Percentiles rank a stretch among this genome's conserved stretches.
Evolutionary conservation across 139 green algal species (phyloP).

Genomic region (Mesostigma viride): DNA sequence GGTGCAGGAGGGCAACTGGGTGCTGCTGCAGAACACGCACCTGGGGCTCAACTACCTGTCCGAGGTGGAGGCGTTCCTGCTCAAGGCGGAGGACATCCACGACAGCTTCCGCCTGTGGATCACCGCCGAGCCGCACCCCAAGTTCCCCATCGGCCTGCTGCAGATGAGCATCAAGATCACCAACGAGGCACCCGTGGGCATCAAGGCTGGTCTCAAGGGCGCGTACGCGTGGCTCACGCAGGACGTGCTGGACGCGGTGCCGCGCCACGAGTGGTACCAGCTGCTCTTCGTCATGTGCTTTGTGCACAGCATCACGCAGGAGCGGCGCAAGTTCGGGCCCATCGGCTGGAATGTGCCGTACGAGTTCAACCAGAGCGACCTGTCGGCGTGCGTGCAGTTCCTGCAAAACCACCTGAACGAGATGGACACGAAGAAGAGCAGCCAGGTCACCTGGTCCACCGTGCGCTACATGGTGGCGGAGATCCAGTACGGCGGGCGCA

Average conservation of each 20-base stretch:
- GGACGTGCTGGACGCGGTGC: conserved; percentile 70
- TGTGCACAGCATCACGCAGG: conserved; percentile 77
- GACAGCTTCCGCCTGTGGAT: conserved; percentile 84
- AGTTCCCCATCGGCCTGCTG: conserved; percentile 88
- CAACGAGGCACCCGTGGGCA: conserved; percentile 83
- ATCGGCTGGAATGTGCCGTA: conserved; percentile 95
- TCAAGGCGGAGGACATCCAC: conserved; percentile 48
- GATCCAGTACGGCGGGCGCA: conserved; percentile 91
- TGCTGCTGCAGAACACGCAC: conserved; percentile 94
- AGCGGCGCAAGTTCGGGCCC: conserved; percentile 85
- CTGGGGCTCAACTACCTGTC: conserved; percentile 75
- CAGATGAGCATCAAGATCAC: conserved; percentile 81
- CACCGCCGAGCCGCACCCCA: conserved; percentile 76
- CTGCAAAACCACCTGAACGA: conserved; percentile 84
- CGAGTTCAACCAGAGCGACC: conserved; percentile 86
- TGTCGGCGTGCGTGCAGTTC: conserved; percentile 76
- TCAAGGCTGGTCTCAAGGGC: conserved; percentile 73
- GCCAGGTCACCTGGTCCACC: conserved; percentile 39
- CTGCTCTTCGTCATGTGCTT: conserved; percentile 87
- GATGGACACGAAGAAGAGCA: conserved; percentile 73
- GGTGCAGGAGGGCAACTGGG: conserved; percentile 75
- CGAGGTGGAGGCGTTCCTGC: conserved; percentile 76
- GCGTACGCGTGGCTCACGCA: conserved; percentile 78
- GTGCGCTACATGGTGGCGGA: conserved; percentile 82
- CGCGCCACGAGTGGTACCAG: conserved; percentile 71